phyloP scores from a whole-genome alignment of 2,329 filamentous ascomycete species.

The Didymella segeticola region DNA sequence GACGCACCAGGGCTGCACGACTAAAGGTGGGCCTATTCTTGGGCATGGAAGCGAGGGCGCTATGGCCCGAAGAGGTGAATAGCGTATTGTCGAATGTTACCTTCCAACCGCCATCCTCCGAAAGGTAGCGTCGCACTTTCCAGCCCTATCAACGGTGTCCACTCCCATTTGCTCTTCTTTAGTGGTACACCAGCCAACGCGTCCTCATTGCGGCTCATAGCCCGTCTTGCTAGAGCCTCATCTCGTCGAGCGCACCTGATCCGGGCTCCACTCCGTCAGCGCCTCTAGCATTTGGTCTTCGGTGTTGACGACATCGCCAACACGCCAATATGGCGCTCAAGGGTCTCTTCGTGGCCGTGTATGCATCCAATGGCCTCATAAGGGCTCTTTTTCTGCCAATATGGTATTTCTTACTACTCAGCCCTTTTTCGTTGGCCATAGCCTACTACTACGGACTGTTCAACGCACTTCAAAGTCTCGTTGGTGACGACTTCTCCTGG shows the following conservation, averaged over 20 bases:
- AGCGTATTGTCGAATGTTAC: slow-evolving; percentile 12
- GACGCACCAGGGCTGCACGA: slow-evolving; percentile 1
- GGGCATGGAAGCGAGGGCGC: slow-evolving; percentile 15
- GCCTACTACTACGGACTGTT: slow-evolving; percentile 34
- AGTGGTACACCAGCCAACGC: slow-evolving; percentile 6
- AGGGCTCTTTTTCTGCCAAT: slow-evolving; percentile 43
- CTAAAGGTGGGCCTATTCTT: slow-evolving; percentile 15
- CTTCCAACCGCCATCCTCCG: slow-evolving; percentile 2
- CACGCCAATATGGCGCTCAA: slow-evolving; percentile 39
- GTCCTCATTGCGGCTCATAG: slow-evolving; percentile 10
- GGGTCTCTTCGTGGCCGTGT: slow-evolving; percentile 42
- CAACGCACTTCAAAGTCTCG: slow-evolving; percentile 20
- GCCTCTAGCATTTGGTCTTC: slow-evolving; percentile 5
- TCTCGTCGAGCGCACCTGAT: slow-evolving; percentile 7
- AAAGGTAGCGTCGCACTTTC: slow-evolving; percentile 8
- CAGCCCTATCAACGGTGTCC: slow-evolving; percentile 8
- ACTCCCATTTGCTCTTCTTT: slow-evolving; percentile 8
- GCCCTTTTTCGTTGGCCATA: slow-evolving; percentile 38
- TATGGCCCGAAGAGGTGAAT: slow-evolving; percentile 13
- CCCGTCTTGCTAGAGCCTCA: slow-evolving; percentile 11
- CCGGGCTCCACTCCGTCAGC: slow-evolving; percentile 6
- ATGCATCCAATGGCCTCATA: slow-evolving; percentile 44
- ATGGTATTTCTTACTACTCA: slow-evolving; percentile 40
- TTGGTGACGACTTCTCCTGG: slow-evolving; percentile 35
- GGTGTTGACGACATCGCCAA: slow-evolving; percentile 9